Evolutionary conservation across 2,329 filamentous ascomycete species (phyloP), one percentile per base, ranked within the genome.

Genomic region (Sarocladium kiliense): DNA sequence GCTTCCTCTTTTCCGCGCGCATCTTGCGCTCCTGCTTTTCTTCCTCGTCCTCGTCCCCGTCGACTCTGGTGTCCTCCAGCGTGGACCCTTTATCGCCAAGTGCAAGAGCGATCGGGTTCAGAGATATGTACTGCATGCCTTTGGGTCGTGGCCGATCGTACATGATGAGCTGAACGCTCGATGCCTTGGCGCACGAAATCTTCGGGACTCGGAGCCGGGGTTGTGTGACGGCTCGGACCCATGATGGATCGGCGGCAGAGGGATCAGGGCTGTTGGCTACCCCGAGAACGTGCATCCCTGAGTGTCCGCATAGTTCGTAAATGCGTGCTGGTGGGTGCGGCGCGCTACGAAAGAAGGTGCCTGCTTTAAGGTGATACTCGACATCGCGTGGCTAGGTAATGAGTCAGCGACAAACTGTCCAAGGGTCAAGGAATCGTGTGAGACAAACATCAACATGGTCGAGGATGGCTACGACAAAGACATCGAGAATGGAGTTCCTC

Each of bases 61-160:
- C 66, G 27, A 70, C 67, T 26, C 64, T 62, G 3, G 58, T 60
- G 34, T 66, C 69, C 36, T 65, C 68, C 54, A 62, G 60, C 66
- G 75, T 56, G 61, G 76, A 70, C 14, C 74, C 74, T 63, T 93
- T 91, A 65, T 93, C 88, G 2, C 82, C 89, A 14, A 99, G 76
- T 0, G 91, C 91, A 41, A 99, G 78, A 1, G 91, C 87, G 53
- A 99, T 97, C 0, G 94, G 93, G 26, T 85, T 82, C 19, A 97
- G 77, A 1, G 94, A 99, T 62, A 97, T 87, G 70, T 97, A 99
- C 71, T 99, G 93, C 94, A 99, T 97, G 55, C 86, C 83, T 30
- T 81, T 85, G 0, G 94, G 93, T 56, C 88, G 82, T 1, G 94
- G 94, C 47, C 92, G 81, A 63, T 96, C 86, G 70, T 95, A 99